Base-by-base conservation (phyloP, 2,329 filamentous ascomycete species). In the Ascochyta viciae-villosae region DNA sequence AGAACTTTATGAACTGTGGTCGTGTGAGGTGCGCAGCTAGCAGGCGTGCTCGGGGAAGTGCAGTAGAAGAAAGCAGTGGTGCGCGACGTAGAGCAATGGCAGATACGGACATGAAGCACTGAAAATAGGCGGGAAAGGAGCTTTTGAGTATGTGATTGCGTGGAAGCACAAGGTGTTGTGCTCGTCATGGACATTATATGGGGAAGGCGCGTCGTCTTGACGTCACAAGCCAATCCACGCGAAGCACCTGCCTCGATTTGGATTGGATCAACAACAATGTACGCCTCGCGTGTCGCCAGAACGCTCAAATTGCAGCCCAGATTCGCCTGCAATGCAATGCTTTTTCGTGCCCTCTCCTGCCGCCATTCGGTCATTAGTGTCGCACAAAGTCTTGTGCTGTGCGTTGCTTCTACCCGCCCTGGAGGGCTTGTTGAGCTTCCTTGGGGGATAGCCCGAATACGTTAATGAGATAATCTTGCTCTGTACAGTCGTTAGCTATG, bases 381-480 rank as follows among this genome's bases (percentile, higher is more conserved):
- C 16, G 7, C 19, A 39, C 44, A 31, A 39, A 35, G 26, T 39
- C 6, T 16, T 16, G 16, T 5, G 10, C 13, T 31, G 29, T 31
- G 31, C 5, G 23, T 19, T 35, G 4, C 13, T 43, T 31, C 57
- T 48, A 69, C 35, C 57, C 29, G 35, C 63, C 64, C 42, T 72
- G 71, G 10, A 80, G 56, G 15, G 82, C 70, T 44, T 75, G 72
- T 48, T 79, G 77, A 16, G 85, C 85, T 68, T 86, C 82, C 53
- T 83, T 79, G 12, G 76, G 74, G 22, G 79, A 77, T 13, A 85
- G 76, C 13, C 86, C 86, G 45, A 88, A 82, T n/a, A 87, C 79
- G 64, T 84, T 85, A 37, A 84, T 82, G 46, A 89, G 78, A 72
- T 88, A 89, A 63, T 88, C 84, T 65, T 87, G 81, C 70, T 55